These are phyloP conservation scores for Hyaloscypha variabilis DNA, from an alignment of 495 filamentous ascomycete genomes.

Conservation along the genomic window DNA sequence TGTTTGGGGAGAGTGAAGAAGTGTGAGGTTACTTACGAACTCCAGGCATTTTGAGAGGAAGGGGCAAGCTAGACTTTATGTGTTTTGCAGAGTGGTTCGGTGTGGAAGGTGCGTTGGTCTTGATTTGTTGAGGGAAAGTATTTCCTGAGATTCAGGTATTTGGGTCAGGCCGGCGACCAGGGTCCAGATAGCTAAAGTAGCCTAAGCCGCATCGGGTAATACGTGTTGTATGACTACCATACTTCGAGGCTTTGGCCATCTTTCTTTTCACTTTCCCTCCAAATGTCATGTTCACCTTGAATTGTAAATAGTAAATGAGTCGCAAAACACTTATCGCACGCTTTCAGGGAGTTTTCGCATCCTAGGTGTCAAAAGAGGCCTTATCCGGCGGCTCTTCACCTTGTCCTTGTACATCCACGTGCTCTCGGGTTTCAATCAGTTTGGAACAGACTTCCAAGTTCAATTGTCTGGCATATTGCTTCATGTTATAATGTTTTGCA, in stretches of 20 bases:
- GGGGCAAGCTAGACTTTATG: not conserved
- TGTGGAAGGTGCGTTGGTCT: not conserved
- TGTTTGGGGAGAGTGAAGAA: not conserved
- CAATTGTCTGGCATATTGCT: not conserved
- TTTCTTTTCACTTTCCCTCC: not conserved
- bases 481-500: not conserved
- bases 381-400: not conserved
- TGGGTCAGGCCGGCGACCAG: not conserved
- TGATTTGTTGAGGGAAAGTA: conserved; percentile 10
- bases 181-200: not conserved
- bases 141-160: too few species aligned
- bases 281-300: too few species aligned
- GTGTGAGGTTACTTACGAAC: conserved; percentile 27
- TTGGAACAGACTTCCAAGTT: not conserved
- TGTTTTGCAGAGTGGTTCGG: not conserved
- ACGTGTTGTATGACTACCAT: not conserved
- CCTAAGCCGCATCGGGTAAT: not conserved
- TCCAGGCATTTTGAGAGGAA: conserved; percentile 29
- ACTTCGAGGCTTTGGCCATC: not conserved
- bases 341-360: not conserved
- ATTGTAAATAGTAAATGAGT: not conserved
- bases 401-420: not conserved
- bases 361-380: not conserved
- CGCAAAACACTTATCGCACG: not conserved
- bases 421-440: not conserved